phyloP scores from a whole-genome alignment of 768 basidiomycete genomes.

The Mrakia blollopis region DNA sequence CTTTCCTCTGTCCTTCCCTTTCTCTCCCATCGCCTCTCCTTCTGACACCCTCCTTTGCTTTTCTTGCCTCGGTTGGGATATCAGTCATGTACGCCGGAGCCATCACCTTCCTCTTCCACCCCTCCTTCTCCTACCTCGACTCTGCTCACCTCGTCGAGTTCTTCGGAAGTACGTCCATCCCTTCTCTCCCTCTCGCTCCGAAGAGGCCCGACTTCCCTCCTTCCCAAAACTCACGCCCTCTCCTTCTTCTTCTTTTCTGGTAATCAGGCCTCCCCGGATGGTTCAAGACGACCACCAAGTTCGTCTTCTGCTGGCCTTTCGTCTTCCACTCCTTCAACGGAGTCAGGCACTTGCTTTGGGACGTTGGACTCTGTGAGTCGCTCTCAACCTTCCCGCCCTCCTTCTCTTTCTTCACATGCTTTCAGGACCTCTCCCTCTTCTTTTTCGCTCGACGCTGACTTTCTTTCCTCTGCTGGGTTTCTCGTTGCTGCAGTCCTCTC shows the following conservation, averaged over 20 bases:
- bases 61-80: not conserved
- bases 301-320: slow-evolving; percentile 76
- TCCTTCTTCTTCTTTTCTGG: slow-evolving; percentile 41
- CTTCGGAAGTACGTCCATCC: slow-evolving; percentile 47
- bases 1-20: not conserved
- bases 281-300: slow-evolving; percentile 70
- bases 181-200: not conserved
- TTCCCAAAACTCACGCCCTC: not conserved
- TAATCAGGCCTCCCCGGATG: slow-evolving; percentile 14
- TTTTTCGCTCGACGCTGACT: not conserved
- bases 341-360: slow-evolving; percentile 84
- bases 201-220: not conserved
- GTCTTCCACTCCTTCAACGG: slow-evolving; percentile 89
- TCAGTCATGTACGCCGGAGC: slow-evolving; percentile 83
- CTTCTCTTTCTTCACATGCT: slow-evolving; percentile 4
- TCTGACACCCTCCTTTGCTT: not conserved
- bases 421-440: not conserved
- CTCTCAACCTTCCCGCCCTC: not conserved
- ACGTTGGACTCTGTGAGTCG: slow-evolving; percentile 74
- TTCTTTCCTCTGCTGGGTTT: not conserved
- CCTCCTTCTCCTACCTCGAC: slow-evolving; percentile 60
- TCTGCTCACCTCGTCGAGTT: slow-evolving; percentile 69
- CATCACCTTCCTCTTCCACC: slow-evolving; percentile 76
- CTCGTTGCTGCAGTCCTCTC: slow-evolving; percentile 21
- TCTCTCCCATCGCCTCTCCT: not conserved